Conservation (phyloP, 1,284 basidiomycete genomes). For the Dichomitus squalens region DNA sequence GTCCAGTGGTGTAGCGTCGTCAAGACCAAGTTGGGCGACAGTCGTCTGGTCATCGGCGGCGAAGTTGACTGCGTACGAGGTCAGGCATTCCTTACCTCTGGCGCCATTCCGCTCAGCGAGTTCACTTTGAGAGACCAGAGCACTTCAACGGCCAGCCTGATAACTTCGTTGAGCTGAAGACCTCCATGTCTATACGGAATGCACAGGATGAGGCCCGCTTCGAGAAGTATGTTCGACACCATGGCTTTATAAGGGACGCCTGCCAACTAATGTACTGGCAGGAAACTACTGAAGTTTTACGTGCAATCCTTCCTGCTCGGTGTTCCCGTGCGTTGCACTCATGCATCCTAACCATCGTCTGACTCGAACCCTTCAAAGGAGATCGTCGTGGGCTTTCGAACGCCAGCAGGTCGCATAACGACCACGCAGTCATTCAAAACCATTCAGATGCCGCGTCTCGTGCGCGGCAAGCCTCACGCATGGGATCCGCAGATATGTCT, state of each 20-base stretch:
- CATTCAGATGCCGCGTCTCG: slow-evolving; percentile 68
- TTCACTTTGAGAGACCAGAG: slow-evolving; percentile 38
- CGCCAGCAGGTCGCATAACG: slow-evolving; percentile 67
- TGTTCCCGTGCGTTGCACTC: slow-evolving; percentile 67
- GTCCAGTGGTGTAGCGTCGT: slow-evolving; percentile 96
- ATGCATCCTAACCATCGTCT: background rate
- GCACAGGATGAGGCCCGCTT: slow-evolving; percentile 74
- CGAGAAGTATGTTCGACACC: slow-evolving; percentile 63
- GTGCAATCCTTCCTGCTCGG: slow-evolving; percentile 94
- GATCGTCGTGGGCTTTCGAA: slow-evolving; percentile 92
- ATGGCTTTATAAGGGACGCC: background rate
- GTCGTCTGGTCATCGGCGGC: slow-evolving; percentile 87
- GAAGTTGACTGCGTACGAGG: slow-evolving; percentile 94
- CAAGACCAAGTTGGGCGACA: slow-evolving; percentile 83
- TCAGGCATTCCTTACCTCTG: slow-evolving; percentile 34
- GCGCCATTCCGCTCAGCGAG: background rate
- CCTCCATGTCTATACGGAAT: slow-evolving; percentile 79
- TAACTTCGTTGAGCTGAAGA: slow-evolving; percentile 90
- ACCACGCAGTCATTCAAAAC: slow-evolving; percentile 73
- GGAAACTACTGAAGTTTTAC: slow-evolving; percentile 94
- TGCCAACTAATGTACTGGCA: slow-evolving; percentile 11
- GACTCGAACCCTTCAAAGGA: slow-evolving; percentile 47
- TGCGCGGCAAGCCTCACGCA: slow-evolving; percentile 71
- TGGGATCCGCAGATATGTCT: slow-evolving; percentile 83
- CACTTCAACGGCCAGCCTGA: slow-evolving; percentile 60